These are phyloP conservation scores for Ceratorhiza oryzae-sativae DNA, from an alignment of 1,284 basidiomycete species.

Conservation along the genomic window DNA sequence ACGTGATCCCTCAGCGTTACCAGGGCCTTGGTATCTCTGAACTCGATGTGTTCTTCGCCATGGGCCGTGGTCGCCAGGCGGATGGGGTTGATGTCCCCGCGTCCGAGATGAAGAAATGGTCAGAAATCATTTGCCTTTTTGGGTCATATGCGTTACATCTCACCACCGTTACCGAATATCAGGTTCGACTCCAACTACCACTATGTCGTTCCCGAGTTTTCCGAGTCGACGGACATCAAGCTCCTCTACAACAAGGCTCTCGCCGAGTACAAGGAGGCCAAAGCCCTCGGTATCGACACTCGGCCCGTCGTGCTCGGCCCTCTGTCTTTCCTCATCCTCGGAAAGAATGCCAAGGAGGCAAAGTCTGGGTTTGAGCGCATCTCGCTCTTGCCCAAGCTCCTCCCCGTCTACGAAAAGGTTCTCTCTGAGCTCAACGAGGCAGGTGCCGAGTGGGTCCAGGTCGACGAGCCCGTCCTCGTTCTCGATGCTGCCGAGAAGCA, in stretches of 20 bases:
- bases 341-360: slow-evolving; percentile 90
- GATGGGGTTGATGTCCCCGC: slow-evolving; percentile 96
- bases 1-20: slow-evolving; percentile 96
- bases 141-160: slow-evolving; percentile 39
- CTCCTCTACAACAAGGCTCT: slow-evolving; percentile 95
- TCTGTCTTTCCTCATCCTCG: slow-evolving; percentile 93
- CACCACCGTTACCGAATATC: slow-evolving; percentile 42
- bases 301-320: slow-evolving; percentile 97
- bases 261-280: slow-evolving; percentile 95
- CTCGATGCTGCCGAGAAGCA: slow-evolving; percentile 84
- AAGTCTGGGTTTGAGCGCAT: slow-evolving; percentile 88
- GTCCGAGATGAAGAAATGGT: slow-evolving; percentile 99
- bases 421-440: slow-evolving; percentile 90
- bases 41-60: slow-evolving; percentile 97
- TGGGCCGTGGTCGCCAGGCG: slow-evolving; percentile 98
- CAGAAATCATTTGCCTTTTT: slow-evolving; percentile 48
- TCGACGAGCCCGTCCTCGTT: slow-evolving; percentile 97
- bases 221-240: slow-evolving; percentile 92
- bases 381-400: slow-evolving; percentile 86
- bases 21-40: slow-evolving; percentile 84
- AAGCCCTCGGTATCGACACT: slow-evolving; percentile 87
- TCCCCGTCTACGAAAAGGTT: slow-evolving; percentile 93
- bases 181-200: slow-evolving; percentile 99
- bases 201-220: slow-evolving; percentile 98
- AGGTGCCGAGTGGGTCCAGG: slow-evolving; percentile 93